Evolutionary conservation across 129 eudicot species (phyloP), one percentile per base, ranked within the genome.

Genomic region (Smallanthus sonchifolius): DNA sequence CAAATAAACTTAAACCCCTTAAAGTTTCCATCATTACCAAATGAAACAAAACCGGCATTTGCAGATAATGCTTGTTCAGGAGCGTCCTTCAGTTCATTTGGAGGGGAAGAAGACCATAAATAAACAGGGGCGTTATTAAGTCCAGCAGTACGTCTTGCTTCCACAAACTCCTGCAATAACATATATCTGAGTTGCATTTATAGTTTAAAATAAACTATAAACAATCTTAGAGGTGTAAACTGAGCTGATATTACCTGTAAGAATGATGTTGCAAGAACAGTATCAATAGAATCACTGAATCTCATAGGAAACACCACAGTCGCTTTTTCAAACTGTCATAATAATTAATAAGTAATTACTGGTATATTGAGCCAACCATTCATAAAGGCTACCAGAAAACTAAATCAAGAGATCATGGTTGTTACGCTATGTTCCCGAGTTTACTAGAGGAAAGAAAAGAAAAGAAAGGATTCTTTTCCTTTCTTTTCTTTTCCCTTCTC

Each of bases 31-130:
- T 43, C 39, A 68, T 63, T 86, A 94, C 98, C 98, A 80, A 94
- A 94, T 63, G 96, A 83, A 77, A 94, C 95, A 82, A 86, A 94
- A 82, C 98, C 98, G 49, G 97, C 89, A 83, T 94, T 94, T 66
- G 89, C 98, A 38, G 88, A 82, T 73, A 88, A 83, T 37, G 91
- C 84, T 79, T 90, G 96, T 71, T 72, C 69, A 49, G 92, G 77
- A 70, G 81, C 92, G 15, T 79, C 96, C 32, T 84, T 82, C 62
- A 94, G 79, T 82, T 94, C 98, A 74, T 78, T 67, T 69, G 98
- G 98, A 79, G 96, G 93, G 54, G 93, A 74, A 51, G 88, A 77
- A 55, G 97, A 88, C 98, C 98, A 94, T 30, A 71, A 72, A 86
- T 96, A 94, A 49, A 85, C 79, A 77, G 98, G 98, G n/a, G 98